Base-by-base conservation (phyloP, 257 asterid genomes). In the Penstemon eatonii region DNA sequence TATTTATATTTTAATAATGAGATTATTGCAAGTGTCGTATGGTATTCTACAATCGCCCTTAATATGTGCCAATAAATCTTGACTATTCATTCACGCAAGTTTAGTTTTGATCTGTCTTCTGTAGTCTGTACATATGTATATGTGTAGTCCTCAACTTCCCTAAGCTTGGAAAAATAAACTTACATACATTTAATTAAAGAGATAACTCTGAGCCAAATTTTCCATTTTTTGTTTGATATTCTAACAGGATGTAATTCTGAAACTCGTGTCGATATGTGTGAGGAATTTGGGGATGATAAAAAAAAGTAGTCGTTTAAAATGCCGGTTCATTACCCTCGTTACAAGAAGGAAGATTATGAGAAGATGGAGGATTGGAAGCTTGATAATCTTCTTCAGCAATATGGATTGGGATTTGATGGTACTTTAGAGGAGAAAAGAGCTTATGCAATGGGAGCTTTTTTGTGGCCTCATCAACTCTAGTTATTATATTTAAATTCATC, bases 281-380 rank as follows among this genome's bases (percentile, higher is more conserved):
- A 25, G 2, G 2, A 2, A 25, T 25, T 25, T 25, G 2, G 1
- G 33, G 2, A 25, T 25, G 33, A 53, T 53, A 11, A 19, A 53
- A 6, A 53, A 15, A 5, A n/a, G 58, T 44, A 15, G 42, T 56
- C 49, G 6, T 78, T 78, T 5, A 52, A 41, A 60, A 67, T 78
- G 82, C 82, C 82, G 8, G 63, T 78, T 13, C 79, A 78, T 52
- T 78, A 65, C 67, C 79, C 82, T 0, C 52, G 76, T 25, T 78
- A 68, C 65, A 54, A 49, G 47, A 78, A 60, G 45, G 15, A 2
- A 3, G 79, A 78, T 57, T 78, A 73, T 39, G 65, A 73, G 41
- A 65, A 60, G 49, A 78, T 78, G 82, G 82, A 73, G 37, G 79
- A 65, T 0, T 78, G 82, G 79, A 73, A 51, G 52, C 56, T 77